Evolutionary conservation across 2,329 filamentous ascomycete species (phyloP).

Genomic region (Aspergillus glaucus): DNA sequence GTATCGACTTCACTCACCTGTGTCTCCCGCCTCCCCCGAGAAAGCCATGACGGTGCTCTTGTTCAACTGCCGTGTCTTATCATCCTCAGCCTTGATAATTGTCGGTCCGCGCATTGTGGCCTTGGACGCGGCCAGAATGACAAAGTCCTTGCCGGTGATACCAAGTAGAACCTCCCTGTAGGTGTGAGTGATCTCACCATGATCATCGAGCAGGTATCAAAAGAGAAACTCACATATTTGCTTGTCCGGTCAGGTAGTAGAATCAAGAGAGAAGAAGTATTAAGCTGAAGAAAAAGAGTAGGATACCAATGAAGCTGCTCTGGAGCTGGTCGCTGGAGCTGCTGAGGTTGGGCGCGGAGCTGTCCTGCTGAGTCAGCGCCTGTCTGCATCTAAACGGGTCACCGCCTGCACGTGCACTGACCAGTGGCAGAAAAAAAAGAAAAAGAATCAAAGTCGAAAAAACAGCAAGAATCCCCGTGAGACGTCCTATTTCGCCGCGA

Average conservation of each 20-base stretch:
- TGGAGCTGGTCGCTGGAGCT: constrained; percentile 39
- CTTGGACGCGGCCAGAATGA: constrained; percentile 94
- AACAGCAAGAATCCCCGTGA: background rate
- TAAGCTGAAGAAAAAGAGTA: constrained; percentile 14
- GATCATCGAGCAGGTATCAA: background rate
- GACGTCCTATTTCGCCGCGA: background rate
- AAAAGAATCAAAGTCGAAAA: background rate
- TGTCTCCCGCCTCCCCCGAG: constrained; percentile 93
- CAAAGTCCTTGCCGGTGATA: constrained; percentile 99
- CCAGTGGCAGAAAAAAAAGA: constrained; percentile 33
- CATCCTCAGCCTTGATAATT: constrained; percentile 88
- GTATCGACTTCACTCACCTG: constrained; percentile 51
- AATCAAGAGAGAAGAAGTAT: constrained; percentile 13
- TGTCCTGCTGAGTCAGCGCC: constrained; percentile 28
- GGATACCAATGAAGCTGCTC: constrained; percentile 20
- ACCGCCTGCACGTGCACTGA: constrained; percentile 14
- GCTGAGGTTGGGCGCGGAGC: constrained; percentile 19
- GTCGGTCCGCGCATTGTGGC: constrained; percentile 96
- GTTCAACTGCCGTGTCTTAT: constrained; percentile 92
- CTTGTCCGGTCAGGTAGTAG: constrained; percentile 2
- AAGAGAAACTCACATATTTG: constrained; percentile 22
- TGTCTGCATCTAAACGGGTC: constrained; percentile 15
- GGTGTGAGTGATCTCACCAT: background rate
- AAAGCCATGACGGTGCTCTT: constrained; percentile 92
- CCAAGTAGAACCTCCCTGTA: constrained; percentile 92